Evolutionary conservation across 2,329 filamentous ascomycete species (phyloP).

Genomic region (Sordariomycetes sp.): DNA sequence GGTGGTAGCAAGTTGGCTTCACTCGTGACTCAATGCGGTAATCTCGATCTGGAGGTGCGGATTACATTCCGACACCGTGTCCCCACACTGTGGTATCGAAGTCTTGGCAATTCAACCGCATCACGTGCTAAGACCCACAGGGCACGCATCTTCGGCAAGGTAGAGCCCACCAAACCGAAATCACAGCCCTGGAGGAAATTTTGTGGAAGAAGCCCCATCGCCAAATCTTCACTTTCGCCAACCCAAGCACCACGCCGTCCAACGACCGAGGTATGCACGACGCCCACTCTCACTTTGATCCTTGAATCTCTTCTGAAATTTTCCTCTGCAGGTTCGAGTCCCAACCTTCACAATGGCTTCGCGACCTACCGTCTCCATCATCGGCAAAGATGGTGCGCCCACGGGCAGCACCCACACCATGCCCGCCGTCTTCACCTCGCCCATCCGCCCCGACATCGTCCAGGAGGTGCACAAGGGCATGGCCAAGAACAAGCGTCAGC

Average conservation of each 20-base stretch:
- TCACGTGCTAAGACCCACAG: too few relatives aligned
- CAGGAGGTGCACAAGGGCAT: constrained; percentile 98
- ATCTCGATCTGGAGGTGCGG: too few relatives aligned
- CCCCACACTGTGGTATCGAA: too few relatives aligned
- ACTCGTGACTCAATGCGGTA: too few relatives aligned
- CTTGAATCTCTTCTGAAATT: neutral
- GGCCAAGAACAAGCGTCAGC: constrained; percentile 99
- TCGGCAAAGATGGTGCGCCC: constrained; percentile 90
- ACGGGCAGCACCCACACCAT: constrained; percentile 84
- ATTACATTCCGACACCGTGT: too few relatives aligned
- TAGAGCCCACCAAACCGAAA: too few relatives aligned
- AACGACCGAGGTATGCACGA: constrained; percentile 28
- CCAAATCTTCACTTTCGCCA: constrained; percentile 16
- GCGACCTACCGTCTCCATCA: constrained; percentile 94
- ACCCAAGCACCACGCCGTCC: constrained; percentile 29
- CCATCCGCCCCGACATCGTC: constrained; percentile 98
- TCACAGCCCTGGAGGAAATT: constrained; percentile 24
- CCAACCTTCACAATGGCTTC: constrained; percentile 67
- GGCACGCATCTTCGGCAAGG: too few relatives aligned
- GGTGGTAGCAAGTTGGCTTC: too few relatives aligned
- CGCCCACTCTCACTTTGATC: neutral
- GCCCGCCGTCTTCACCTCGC: constrained; percentile 92
- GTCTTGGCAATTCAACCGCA: too few relatives aligned
- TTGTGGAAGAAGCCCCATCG: constrained; percentile 20
- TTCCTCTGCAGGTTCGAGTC: constrained; percentile 17